Evolutionary conservation across 2,329 filamentous ascomycete species (phyloP), one percentile per base, ranked within the genome.

Genomic region (Madurella fahalii): DNA sequence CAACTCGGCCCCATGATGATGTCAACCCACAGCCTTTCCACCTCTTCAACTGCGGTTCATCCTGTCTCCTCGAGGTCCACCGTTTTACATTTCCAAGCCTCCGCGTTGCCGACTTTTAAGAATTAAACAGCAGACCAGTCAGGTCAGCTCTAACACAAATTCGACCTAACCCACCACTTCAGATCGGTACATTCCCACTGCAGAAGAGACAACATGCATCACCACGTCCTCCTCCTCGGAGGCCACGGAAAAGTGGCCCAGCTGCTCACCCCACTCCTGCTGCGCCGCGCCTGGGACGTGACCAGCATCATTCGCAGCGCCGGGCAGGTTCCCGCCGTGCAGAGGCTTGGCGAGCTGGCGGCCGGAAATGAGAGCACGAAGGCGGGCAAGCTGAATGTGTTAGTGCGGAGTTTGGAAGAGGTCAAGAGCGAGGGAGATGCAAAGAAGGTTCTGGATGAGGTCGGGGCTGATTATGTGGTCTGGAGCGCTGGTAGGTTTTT

Each of bases 211-310:
- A 25, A 25, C 25, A 37, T 37, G 34, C 34, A 37, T 37, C 74
- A 69, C 31, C 76, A 82, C 66, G 82, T 92, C 56, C 83, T 92
- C 57, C 72, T 94, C 61, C 81, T 94, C 59, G 89, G 89, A 65
- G 90, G 89, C 64, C 89, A 92, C 74, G 90, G 90, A 73, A 90
- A 91, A 68, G 72, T 94, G 56, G 82, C 89, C 61, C 82, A 89
- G 55, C 73, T 86, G 42, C 79, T 94, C 40, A 94, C 89, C 9
- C 87, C 87, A 1, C 78, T 92, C 56, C 83, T 95, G 8, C 82
- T 94, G 41, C 77, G 83, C 48, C 83, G 85, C 61, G 82, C 82
- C 34, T 93, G 89, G 86, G 82, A 82, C 61, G 86, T 95, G 51
- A 91, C 87, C 56, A 89, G 85, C 68, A 75, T 94, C 57, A 86